phyloP scores from a whole-genome alignment of 2,329 filamentous ascomycete genomes.

The Stagonosporopsis tanaceti region DNA sequence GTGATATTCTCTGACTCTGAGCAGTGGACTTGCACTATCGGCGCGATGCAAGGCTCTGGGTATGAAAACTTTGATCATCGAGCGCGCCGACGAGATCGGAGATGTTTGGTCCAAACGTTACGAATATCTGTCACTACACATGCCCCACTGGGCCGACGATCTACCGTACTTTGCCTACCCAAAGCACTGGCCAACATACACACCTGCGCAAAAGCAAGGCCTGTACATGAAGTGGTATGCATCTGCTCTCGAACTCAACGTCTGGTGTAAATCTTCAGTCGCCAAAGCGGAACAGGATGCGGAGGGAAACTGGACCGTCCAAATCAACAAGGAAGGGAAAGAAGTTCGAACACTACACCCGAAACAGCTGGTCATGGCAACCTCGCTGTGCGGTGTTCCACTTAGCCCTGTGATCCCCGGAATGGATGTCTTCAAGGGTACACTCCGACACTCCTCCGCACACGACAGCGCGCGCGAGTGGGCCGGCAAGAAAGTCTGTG shows the following conservation, averaged over 20 bases:
- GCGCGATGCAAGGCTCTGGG: constrained; percentile 18
- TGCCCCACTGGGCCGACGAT: constrained; percentile 42
- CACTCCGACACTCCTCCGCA: constrained; percentile 59
- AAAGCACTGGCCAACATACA: constrained; percentile 44
- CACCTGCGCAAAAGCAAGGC: constrained; percentile 43
- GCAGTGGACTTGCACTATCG: constrained; percentile 16
- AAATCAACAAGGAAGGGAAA: constrained; percentile 12
- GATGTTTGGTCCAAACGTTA: constrained; percentile 46
- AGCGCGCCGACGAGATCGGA: constrained; percentile 38
- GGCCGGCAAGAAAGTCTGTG: constrained; percentile 63
- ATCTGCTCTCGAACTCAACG: constrained; percentile 23
- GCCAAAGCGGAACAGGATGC: constrained; percentile 10
- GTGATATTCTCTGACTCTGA: background rate
- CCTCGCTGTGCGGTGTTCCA: constrained; percentile 16
- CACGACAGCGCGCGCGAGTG: constrained; percentile 56
- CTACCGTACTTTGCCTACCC: constrained; percentile 45
- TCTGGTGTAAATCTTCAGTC: constrained; percentile 12
- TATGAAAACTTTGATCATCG: constrained; percentile 42
- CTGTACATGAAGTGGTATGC: constrained; percentile 43
- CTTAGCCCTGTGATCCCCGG: constrained; percentile 52
- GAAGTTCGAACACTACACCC: constrained; percentile 13
- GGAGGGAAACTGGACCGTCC: constrained; percentile 7
- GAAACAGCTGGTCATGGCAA: constrained; percentile 17
- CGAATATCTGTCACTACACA: constrained; percentile 44
- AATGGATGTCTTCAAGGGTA: constrained; percentile 64